A percentile compares a stretch with the other conserved stretches of the same genome.
These are phyloP conservation scores for Quercus lobata DNA, from an alignment of 331 rosid species.

Conservation along the genomic window DNA sequence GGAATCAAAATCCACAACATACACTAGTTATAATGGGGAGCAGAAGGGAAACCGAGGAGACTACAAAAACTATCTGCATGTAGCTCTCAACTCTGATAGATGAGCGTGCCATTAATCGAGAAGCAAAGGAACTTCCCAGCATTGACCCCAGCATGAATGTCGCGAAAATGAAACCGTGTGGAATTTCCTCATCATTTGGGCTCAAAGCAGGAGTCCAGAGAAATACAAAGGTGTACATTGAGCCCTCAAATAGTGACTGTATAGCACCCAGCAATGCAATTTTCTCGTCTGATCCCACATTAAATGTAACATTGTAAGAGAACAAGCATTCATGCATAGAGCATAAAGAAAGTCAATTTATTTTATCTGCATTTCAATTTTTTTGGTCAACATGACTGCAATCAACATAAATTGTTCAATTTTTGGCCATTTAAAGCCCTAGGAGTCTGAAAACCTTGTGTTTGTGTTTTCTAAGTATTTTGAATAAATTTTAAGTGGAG, in stretches of 20 bases:
- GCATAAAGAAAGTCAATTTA: neutral
- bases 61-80: conserved; percentile 80
- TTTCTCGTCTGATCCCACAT: conserved; percentile 63
- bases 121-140: conserved; percentile 95
- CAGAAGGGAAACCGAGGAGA: conserved; percentile 56
- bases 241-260: conserved; percentile 94
- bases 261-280: conserved; percentile 86
- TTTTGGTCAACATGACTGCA: neutral
- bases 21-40: conserved; percentile 73
- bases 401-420: neutral
- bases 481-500: too few species aligned
- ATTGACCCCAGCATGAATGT: conserved; percentile 94
- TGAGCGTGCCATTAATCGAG: conserved; percentile 64
- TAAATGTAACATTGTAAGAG: conserved; percentile 19
- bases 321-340: neutral
- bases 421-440: neutral
- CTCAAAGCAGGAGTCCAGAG: conserved; percentile 97
- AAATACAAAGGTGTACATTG: conserved; percentile 91
- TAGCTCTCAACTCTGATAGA: conserved; percentile 75
- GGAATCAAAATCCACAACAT: conserved; percentile 31
- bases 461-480: too few species aligned
- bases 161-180: conserved; percentile 96
- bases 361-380: neutral
- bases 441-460: neutral
- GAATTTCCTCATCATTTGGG: conserved; percentile 88